Evolutionary conservation across 768 basidiomycete species (phyloP), one percentile per base, ranked within the genome.

Genomic region (Termitomyces bulborhizus): DNA sequence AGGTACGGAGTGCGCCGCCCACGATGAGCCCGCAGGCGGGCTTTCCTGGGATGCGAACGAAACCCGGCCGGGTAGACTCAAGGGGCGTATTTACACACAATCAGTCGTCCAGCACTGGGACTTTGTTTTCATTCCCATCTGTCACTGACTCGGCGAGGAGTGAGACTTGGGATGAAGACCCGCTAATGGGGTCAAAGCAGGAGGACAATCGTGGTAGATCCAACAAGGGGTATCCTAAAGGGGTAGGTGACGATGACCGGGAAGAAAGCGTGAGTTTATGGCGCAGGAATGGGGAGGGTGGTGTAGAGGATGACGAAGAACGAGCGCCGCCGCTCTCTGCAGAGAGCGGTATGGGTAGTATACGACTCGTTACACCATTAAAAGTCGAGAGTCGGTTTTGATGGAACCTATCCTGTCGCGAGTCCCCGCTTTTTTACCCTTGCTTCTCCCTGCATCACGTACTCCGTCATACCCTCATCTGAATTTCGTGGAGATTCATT

Each of bases 211-310:
- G 72, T 27, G 68, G 71, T 29, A 68, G 75, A 57, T 69, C 73
- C 29, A 68, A 70, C 46, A 73, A 75, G 64, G 71, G 69, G 42
- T 82, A 84, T 56, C 79, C 79, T 4, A 74, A 72, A 51, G 77
- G 74, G n/a, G 67, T 62, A 26, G 76, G 73, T 0, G 74, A 76
- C 3, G 81, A 83, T 61, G 86, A 88, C 51, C 65, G 66, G 47
- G 86, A 86, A 54, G 86, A 88, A 69, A 82, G 81, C 53, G 65
- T 78, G 50, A 76, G 82, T 47, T 61, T 88, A 53, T 83, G 79
- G 79, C 66, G 68, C 29, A 67, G 63, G 39, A 54, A 53, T 21
- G 56, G 60, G 46, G 57, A 54, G 32, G 65, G 66, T 26, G 66
- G 63, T 11, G 68, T 64, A 26, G 66, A 64, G 4, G 68, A 65